Base-by-base conservation (phyloP, 768 basidiomycete species). In the Dictyophora rubrovolvata region DNA sequence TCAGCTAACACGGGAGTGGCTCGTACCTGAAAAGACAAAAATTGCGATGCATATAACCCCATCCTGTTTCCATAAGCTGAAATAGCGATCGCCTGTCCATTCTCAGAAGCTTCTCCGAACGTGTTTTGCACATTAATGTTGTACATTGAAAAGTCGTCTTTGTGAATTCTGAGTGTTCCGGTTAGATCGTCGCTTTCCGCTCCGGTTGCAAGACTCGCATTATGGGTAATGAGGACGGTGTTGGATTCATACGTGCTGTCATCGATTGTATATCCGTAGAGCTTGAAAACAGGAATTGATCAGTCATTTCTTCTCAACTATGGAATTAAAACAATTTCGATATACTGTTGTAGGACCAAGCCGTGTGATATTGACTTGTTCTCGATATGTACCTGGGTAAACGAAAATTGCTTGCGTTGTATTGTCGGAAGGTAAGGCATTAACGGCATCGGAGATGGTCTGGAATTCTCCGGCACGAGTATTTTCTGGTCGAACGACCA, bases 61-160 rank as follows among this genome's bases (percentile, higher is more conserved):
- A 64, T 54, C 12, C 71, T 70, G 47, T 67, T 75, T 12, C 79
- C 79, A 51, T 79, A 79, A 55, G 79, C 75, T 64, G 77, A 77
- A 59, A 80, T 64, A 1, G 78, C 79, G 48, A 79, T 75, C 0
- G 79, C 79, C 62, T 79, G 79, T 48, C 55, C 55, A 47, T 56
- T 56, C 14, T 42, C 28, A 3, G 70, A 67, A 0, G 76, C 77
- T 5, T 65, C 58, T 0, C 78, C 78, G 58, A 71, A 75, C 18
- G 59, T 63, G 48, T 63, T 63, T 46, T 42, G 50, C 21, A 61
- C 11, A 55, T 63, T 55, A 17, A 63, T 54, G 54, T 63, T 63
- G 50, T 63, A 63, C 53, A 63, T 35, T 0, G 17, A 48, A 28
- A 63, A 59, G 36, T 54, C n/a, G 34, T 61, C 59, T 36, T 59